Evolutionary conservation across 306 rosid genomes (phyloP).

Genomic region (Carpinus fangiana): DNA sequence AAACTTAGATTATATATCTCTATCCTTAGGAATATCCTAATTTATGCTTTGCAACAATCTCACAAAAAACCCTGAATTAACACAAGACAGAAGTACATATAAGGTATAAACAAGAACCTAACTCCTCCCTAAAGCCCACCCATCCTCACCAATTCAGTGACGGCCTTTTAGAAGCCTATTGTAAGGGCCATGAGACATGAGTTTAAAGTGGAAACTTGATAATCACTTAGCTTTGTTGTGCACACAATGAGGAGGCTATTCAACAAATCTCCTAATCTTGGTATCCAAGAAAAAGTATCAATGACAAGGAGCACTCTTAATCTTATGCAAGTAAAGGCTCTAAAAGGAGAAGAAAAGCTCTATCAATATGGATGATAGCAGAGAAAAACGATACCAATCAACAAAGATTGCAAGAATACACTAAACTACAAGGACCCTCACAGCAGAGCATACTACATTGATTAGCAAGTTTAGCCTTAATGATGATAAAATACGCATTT

Average conservation of each 20-base stretch:
- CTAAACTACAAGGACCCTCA: background rate
- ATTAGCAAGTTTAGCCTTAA: background rate
- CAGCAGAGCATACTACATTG: background rate
- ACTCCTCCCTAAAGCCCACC: background rate
- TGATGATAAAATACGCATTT: constrained; percentile 7
- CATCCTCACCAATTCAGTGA: background rate
- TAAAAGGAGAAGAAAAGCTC: background rate
- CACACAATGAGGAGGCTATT: background rate
- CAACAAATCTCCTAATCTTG: background rate
- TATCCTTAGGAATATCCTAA: background rate
- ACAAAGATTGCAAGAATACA: background rate
- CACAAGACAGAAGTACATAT: background rate
- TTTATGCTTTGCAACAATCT: background rate
- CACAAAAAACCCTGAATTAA: background rate
- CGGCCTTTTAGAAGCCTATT: background rate
- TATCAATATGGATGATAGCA: background rate
- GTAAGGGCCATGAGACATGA: background rate
- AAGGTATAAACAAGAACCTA: background rate
- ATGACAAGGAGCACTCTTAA: background rate
- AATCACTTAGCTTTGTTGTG: background rate
- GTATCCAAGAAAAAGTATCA: background rate
- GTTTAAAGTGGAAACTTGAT: background rate
- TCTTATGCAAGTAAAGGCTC: background rate
- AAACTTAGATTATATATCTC: background rate
- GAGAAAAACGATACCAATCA: background rate